Evolutionary conservation across 2,329 filamentous ascomycete genomes (phyloP).

Genomic region (Pseudofabraea citricarpa): DNA sequence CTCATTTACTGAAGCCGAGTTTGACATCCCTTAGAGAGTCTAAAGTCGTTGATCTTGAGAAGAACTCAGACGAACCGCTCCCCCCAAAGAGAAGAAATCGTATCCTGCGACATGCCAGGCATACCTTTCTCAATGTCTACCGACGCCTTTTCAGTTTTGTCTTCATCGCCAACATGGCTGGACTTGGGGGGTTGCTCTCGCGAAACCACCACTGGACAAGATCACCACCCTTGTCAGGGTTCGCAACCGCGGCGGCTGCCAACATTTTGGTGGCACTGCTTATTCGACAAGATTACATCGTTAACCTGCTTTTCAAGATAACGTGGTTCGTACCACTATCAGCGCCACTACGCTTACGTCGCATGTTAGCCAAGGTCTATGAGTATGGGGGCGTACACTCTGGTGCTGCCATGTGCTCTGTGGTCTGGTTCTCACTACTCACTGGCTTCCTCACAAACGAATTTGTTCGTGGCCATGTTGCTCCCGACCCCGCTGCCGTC

Average conservation of each 20-base stretch:
- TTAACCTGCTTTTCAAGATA: slow-evolving; percentile 44
- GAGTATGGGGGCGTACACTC: slow-evolving; percentile 50
- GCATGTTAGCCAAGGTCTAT: slow-evolving; percentile 44
- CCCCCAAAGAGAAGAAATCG: slow-evolving; percentile 9
- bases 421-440: slow-evolving; percentile 42
- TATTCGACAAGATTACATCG: slow-evolving; percentile 47
- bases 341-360: slow-evolving; percentile 43
- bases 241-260: slow-evolving; percentile 19
- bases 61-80: slow-evolving; percentile 3
- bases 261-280: slow-evolving; percentile 46
- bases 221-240: slow-evolving; percentile 5
- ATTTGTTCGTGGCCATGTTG: slow-evolving; percentile 4
- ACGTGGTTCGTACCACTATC: slow-evolving; percentile 41
- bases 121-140: slow-evolving; percentile 46
- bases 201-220: slow-evolving; percentile 4
- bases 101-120: slow-evolving; percentile 15
- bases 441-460: slow-evolving; percentile 21
- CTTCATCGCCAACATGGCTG: slow-evolving; percentile 43
- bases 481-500: slow-evolving; percentile 4
- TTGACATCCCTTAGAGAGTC: not conserved
- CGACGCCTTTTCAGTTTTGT: slow-evolving; percentile 51
- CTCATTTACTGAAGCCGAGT: not conserved
- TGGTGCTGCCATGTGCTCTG: slow-evolving; percentile 42
- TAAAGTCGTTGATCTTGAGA: not conserved
- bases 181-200: slow-evolving; percentile 31